A percentile compares a stretch with the other conserved stretches of the same genome.
phyloP scores from a whole-genome alignment of 306 rosid species.

The Ammopiptanthus mongolicus region DNA sequence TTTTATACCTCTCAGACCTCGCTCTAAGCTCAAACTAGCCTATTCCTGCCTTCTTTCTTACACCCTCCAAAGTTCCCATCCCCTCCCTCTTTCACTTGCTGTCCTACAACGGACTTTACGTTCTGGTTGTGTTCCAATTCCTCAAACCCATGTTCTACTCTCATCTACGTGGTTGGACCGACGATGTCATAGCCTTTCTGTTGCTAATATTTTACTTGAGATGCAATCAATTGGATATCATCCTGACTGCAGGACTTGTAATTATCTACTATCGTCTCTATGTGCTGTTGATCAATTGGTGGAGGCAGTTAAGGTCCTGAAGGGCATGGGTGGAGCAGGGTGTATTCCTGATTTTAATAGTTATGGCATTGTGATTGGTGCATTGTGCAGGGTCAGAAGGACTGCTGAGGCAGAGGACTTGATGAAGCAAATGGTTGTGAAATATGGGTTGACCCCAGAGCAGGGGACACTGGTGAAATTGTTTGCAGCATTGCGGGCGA shows the following conservation, averaged over 20 bases:
- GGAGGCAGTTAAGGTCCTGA: constrained; percentile 65
- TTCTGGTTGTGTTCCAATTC: constrained; percentile 65
- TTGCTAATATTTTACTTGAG: constrained; percentile 46
- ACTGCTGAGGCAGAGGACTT: constrained; percentile 48
- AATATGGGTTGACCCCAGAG: constrained; percentile 53
- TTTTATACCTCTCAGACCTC: constrained; percentile 59
- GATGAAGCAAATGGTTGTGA: constrained; percentile 55
- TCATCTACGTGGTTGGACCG: constrained; percentile 59
- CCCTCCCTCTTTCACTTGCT: constrained; percentile 58
- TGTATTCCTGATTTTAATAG: constrained; percentile 70
- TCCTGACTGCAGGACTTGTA: constrained; percentile 59
- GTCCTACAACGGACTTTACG: constrained; percentile 58
- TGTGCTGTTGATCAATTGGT: constrained; percentile 60
- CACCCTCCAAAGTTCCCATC: constrained; percentile 58
- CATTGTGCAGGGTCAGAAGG: constrained; percentile 52
- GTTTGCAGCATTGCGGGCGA: constrained; percentile 51
- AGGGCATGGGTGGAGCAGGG: constrained; percentile 70
- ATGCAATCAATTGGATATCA: constrained; percentile 66
- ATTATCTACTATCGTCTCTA: constrained; percentile 61
- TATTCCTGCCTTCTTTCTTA: constrained; percentile 55
- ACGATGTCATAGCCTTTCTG: constrained; percentile 32
- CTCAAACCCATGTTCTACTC: constrained; percentile 61
- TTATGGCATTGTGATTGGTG: constrained; percentile 49
- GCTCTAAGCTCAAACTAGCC: constrained; percentile 38
- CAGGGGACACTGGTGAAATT: constrained; percentile 58